These are phyloP conservation scores for Termitomyces bulborhizus DNA, from an alignment of 768 basidiomycete genomes.

Conservation along the genomic window DNA sequence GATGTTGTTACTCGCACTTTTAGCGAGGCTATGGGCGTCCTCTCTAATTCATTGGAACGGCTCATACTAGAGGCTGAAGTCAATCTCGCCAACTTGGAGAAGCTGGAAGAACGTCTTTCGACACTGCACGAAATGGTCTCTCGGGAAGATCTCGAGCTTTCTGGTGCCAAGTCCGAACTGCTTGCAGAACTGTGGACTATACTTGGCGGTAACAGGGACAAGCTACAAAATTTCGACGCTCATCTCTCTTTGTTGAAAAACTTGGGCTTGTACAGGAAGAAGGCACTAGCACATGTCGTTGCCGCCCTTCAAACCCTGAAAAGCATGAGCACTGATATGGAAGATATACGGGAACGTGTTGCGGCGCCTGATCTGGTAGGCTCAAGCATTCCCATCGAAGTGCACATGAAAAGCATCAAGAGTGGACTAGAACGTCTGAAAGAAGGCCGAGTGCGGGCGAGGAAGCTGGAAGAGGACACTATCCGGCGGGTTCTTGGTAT, in stretches of 20 bases:
- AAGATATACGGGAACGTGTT: slow-evolving; percentile 68
- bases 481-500: slow-evolving; percentile 24
- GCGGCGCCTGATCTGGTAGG: slow-evolving; percentile 60
- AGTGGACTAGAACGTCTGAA: slow-evolving; percentile 56
- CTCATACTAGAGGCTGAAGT: slow-evolving; percentile 65
- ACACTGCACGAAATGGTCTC: slow-evolving; percentile 52
- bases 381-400: slow-evolving; percentile 57
- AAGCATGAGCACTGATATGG: slow-evolving; percentile 67
- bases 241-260: slow-evolving; percentile 50
- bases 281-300: slow-evolving; percentile 61
- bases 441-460: slow-evolving; percentile 49
- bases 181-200: slow-evolving; percentile 65
- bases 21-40: slow-evolving; percentile 53
- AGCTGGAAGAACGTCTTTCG: slow-evolving; percentile 54
- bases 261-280: slow-evolving; percentile 50
- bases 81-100: slow-evolving; percentile 48
- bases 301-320: slow-evolving; percentile 56
- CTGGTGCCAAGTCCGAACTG: slow-evolving; percentile 42
- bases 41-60: slow-evolving; percentile 44
- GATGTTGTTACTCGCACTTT: slow-evolving; percentile 51
- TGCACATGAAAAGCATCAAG: slow-evolving; percentile 70
- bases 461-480: slow-evolving; percentile 37
- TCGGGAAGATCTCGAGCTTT: slow-evolving; percentile 48
- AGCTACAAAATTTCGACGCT: slow-evolving; percentile 41
- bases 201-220: slow-evolving; percentile 53